phyloP scores from a whole-genome alignment of 75 land plant genomes.

The Larix kaempferi region DNA sequence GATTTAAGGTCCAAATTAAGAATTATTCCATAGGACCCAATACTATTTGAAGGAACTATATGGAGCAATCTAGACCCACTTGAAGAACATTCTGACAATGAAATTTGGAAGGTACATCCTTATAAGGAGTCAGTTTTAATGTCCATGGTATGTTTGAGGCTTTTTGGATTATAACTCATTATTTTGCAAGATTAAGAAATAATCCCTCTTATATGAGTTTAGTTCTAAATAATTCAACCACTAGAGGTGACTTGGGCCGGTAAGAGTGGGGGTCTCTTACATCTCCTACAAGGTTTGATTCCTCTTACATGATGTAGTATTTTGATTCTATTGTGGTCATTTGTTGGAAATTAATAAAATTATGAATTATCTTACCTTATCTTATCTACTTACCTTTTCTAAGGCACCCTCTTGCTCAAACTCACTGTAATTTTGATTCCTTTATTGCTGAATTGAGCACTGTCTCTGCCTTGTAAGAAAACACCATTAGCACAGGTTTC shows the following conservation, averaged over 20 bases:
- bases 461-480: too few species aligned
- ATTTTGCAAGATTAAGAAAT: background rate
- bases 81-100: slow-evolving; percentile 44
- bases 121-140: background rate
- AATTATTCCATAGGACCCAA: slow-evolving; percentile 61
- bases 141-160: background rate
- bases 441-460: too few species aligned
- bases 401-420: too few species aligned
- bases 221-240: background rate
- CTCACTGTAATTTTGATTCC: too few species aligned
- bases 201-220: background rate
- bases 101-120: slow-evolving; percentile 53
- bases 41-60: slow-evolving; percentile 57
- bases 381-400: too few species aligned
- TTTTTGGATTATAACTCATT: background rate
- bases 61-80: slow-evolving; percentile 55
- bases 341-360: too few species aligned
- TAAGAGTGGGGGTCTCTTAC: background rate
- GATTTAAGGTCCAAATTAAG: slow-evolving; percentile 47
- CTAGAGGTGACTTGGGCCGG: background rate
- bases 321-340: too few species aligned
- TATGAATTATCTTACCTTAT: too few species aligned
- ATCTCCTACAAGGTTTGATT: background rate
- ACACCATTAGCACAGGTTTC: too few species aligned
- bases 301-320: background rate